phyloP scores from a whole-genome alignment of 345 rosid species.

The Balakata baccata region DNA sequence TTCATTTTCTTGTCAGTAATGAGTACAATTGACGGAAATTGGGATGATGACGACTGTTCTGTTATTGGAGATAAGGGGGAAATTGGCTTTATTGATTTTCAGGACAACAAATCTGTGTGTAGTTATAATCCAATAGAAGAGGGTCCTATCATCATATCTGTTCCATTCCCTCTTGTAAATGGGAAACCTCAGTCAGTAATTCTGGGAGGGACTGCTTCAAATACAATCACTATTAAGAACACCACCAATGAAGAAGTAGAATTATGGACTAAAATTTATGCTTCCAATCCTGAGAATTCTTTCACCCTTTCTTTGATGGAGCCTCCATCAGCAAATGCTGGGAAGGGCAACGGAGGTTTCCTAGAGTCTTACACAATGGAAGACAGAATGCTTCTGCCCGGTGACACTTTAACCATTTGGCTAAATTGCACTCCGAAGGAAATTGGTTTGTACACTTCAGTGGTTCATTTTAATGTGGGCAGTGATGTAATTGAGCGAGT shows the following conservation, averaged over 20 bases:
- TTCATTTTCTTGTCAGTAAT: constrained; percentile 25
- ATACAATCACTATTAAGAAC: constrained; percentile 30
- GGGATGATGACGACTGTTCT: constrained; percentile 66
- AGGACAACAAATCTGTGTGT: constrained; percentile 49
- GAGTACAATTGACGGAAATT: constrained; percentile 44
- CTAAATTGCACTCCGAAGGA: constrained; percentile 66
- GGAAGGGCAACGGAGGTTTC: constrained; percentile 35
- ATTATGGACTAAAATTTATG: constrained; percentile 25
- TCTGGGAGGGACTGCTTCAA: constrained; percentile 59
- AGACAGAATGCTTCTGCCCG: constrained; percentile 76
- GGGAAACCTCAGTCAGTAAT: constrained; percentile 61
- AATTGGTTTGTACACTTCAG: constrained; percentile 66
- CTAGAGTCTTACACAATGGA: constrained; percentile 49
- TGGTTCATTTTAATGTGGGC: constrained; percentile 55
- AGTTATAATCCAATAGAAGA: constrained; percentile 46
- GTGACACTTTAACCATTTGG: constrained; percentile 61
- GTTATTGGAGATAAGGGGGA: constrained; percentile 77
- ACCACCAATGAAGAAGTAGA: constrained; percentile 26
- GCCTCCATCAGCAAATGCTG: constrained; percentile 44
- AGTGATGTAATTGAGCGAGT: constrained; percentile 57
- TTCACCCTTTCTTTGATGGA: constrained; percentile 66
- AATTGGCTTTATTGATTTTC: constrained; percentile 65
- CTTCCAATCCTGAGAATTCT: constrained; percentile 25
- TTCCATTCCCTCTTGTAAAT: constrained; percentile 57
- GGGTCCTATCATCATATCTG: constrained; percentile 59